Evolutionary conservation across 2,329 filamentous ascomycete species (phyloP).

Genomic region (Colletotrichum viniferum): DNA sequence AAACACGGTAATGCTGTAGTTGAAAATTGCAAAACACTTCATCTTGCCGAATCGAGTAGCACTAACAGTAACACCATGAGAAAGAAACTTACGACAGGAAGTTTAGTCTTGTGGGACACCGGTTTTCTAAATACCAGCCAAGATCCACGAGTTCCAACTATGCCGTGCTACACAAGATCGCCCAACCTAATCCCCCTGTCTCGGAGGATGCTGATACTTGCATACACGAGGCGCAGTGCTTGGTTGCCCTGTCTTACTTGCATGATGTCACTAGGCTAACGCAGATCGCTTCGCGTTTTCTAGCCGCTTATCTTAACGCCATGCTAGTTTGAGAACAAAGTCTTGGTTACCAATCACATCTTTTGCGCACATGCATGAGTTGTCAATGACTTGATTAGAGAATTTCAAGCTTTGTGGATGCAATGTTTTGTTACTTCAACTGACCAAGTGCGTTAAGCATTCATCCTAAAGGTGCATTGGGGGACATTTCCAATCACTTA

Average conservation of each 20-base stretch:
- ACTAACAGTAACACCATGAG: accelerated
- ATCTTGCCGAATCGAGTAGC: neutral
- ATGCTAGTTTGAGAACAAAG: neutral
- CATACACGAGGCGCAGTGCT: neutral
- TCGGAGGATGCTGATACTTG: neutral
- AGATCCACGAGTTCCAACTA: accelerated
- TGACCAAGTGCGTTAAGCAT: accelerated
- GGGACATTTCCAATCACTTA: neutral
- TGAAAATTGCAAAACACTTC: neutral
- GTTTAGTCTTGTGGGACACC: accelerated
- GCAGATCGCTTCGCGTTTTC: neutral
- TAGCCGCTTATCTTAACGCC: neutral
- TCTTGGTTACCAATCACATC: neutral
- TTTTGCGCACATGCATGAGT: neutral
- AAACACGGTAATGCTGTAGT: accelerated
- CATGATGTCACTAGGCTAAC: neutral
- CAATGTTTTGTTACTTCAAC: neutral
- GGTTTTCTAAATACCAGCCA: neutral
- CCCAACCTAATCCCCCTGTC: neutral
- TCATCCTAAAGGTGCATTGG: neutral
- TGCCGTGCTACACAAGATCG: neutral
- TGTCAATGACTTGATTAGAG: neutral
- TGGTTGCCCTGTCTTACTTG: neutral
- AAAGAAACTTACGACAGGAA: neutral
- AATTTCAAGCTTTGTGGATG: neutral